phyloP scores from a whole-genome alignment of 2,329 filamentous ascomycete species.

The Hypocrella siamensis region DNA sequence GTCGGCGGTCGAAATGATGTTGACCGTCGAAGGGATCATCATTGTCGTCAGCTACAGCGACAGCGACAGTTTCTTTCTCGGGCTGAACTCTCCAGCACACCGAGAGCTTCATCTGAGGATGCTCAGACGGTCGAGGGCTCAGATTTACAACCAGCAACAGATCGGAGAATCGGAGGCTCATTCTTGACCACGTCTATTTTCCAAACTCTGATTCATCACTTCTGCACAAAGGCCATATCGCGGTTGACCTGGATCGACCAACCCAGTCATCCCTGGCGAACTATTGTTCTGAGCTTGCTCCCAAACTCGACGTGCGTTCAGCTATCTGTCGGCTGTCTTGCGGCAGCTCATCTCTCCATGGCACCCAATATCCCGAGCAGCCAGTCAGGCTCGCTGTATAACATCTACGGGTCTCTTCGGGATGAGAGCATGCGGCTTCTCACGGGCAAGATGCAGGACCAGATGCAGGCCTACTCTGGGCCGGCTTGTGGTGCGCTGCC shows the following conservation, averaged over 20 bases:
- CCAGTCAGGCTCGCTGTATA: conserved; percentile 1
- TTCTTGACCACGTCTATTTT: conserved; percentile 4
- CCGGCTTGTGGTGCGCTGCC: background rate
- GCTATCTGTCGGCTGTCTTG: conserved; percentile 4
- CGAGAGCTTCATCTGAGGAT: too few species aligned
- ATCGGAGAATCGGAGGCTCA: background rate
- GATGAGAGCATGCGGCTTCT: conserved; percentile 2
- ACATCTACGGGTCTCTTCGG: conserved; percentile 1
- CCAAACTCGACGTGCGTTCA: conserved; percentile 6
- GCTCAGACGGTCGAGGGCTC: too few species aligned
- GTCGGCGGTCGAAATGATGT: too few species aligned
- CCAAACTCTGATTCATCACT: conserved; percentile 7
- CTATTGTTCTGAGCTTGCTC: conserved; percentile 4
- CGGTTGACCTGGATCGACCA: conserved; percentile 9
- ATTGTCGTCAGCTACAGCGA: too few species aligned
- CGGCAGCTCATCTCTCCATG: conserved; percentile 5
- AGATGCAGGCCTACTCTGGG: background rate
- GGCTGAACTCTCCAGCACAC: too few species aligned
- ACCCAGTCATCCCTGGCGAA: conserved; percentile 7
- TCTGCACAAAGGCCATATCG: conserved; percentile 6
- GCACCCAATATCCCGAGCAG: background rate
- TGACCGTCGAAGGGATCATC: too few species aligned
- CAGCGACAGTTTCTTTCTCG: too few species aligned
- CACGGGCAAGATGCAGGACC: conserved; percentile 2
- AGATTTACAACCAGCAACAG: background rate